phyloP scores from a whole-genome alignment of 805 yeast species.

The Alloascoidea africana region DNA sequence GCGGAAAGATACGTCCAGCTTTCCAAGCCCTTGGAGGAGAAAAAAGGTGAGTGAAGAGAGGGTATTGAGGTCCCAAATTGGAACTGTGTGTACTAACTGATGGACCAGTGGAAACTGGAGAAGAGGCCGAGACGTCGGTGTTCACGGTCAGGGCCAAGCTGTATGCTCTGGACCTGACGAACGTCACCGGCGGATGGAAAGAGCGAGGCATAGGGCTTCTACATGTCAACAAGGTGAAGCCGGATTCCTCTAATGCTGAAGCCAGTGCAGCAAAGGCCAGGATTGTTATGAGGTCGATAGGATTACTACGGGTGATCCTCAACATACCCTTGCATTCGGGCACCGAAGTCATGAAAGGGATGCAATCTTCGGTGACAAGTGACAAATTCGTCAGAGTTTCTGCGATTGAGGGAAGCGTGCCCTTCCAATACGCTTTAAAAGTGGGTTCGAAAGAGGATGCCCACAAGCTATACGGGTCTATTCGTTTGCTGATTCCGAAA shows the following conservation, averaged over 20 bases:
- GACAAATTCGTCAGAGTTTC: conserved; percentile 74
- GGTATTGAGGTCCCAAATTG: conserved; percentile 4
- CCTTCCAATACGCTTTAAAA: conserved; percentile 73
- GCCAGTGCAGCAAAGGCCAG: conserved; percentile 29
- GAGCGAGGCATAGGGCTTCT: conserved; percentile 85
- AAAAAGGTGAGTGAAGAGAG: conserved; percentile 8
- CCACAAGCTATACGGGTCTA: conserved; percentile 32
- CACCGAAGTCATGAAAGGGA: conserved; percentile 58
- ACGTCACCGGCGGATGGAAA: conserved; percentile 75
- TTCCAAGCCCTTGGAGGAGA: conserved; percentile 13
- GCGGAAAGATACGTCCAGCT: conserved; percentile 18
- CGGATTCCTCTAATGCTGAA: conserved; percentile 5
- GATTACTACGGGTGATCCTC: conserved; percentile 66
- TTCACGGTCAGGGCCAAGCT: conserved; percentile 65
- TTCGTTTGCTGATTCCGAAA: conserved; percentile 9
- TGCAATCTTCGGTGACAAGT: conserved; percentile 71
- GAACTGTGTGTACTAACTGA: conserved; percentile 30
- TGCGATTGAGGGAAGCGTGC: conserved; percentile 46
- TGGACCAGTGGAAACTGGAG: conserved; percentile 69
- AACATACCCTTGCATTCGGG: conserved; percentile 54
- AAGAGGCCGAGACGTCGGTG: conserved; percentile 64
- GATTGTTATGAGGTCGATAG: conserved; percentile 83
- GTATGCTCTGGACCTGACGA: conserved; percentile 55
- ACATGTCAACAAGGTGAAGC: conserved; percentile 45
- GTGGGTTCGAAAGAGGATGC: conserved; percentile 50